Evolutionary conservation across 306 rosid species (phyloP), one percentile per base, ranked within the genome.

Genomic region (Ochetophila trinervis): DNA sequence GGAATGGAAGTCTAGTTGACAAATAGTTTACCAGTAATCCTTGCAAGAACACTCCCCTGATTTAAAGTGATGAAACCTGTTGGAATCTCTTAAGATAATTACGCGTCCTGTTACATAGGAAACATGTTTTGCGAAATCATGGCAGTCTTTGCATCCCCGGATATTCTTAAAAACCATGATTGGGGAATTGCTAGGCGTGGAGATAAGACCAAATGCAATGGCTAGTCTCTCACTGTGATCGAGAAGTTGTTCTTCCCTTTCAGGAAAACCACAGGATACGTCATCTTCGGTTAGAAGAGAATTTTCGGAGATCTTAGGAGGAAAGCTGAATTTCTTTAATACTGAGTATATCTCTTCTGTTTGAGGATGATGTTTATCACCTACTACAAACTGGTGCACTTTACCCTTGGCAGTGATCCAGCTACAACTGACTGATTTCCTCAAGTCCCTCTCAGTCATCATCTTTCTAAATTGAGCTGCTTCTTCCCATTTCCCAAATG

Each of bases 151-250:
- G 73, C 87, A 86, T 20, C 89, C 79, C 62, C 85, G 36, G 16
- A 78, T 72, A 73, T 81, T 83, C 74, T 86, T 86, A 62, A 74
- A 83, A 65, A 84, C 67, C 69, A 66, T 27, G 58, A 86, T 63
- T 56, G 85, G 87, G 56, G 72, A 62, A 35, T 76, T 74, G 18
- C 64, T 69, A 49, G 76, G 19, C 12, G 64, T 70, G 64, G 77
- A 79, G 62, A 86, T 76, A 10, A 84, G 79, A 55, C 84, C 89
- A 77, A 69, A 84, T 49, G 85, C 85, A 45, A 86, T 72, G 57
- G 89, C 87, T 1, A 86, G 71, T 79, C 88, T 81, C 79, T 86
- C 92, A 36, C 87, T 79, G 30, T 81, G 85, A 63, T 76, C 84
- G 78, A 81, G 80, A 60, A 79, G 77, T 69, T 81, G 84, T 52